Conservation (phyloP, 352 stramenopile genomes). For the Globisporangium viniferum region DNA sequence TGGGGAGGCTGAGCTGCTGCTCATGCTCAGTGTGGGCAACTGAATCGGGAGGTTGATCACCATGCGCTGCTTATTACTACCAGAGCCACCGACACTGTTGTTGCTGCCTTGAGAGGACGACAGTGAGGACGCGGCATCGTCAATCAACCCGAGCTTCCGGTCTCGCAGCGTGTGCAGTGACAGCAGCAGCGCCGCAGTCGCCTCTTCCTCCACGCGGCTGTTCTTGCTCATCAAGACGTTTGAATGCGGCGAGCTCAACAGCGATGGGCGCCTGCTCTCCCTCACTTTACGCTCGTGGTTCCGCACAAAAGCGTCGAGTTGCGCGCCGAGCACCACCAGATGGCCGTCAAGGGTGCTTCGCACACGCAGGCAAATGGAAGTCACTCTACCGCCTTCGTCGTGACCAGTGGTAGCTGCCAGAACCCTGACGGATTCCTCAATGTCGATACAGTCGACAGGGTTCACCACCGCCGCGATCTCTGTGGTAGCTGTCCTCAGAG, state of each 20-base stretch:
- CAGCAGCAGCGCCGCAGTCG: background rate
- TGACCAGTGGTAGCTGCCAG: conserved; percentile 3
- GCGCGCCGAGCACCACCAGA: conserved; percentile 15
- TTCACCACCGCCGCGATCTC: conserved; percentile 7
- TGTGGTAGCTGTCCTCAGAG: background rate
- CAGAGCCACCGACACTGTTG: background rate
- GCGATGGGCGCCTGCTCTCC: background rate
- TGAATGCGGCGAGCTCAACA: background rate
- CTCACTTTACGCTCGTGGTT: conserved; percentile 11
- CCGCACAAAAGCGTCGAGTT: conserved; percentile 13
- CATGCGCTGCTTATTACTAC: background rate
- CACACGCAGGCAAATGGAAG: conserved; percentile 4
- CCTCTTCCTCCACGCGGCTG: background rate
- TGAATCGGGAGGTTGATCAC: background rate
- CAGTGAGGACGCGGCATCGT: background rate
- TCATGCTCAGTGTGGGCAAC: conserved; percentile 2
- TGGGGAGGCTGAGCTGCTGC: background rate
- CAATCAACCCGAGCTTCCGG: conserved; percentile 8
- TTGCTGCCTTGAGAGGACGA: background rate
- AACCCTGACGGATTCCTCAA: conserved; percentile 13
- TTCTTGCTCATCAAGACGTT: conserved; percentile 4
- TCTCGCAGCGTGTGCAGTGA: conserved; percentile 14
- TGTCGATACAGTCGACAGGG: conserved; percentile 10
- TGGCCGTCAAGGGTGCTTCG: conserved; percentile 14
- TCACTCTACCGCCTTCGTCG: background rate